Evolutionary conservation across 225 moss, liverwort and hornwort genomes (phyloP), one percentile per base, ranked within the genome.

Genomic region (Ulota crispa): DNA sequence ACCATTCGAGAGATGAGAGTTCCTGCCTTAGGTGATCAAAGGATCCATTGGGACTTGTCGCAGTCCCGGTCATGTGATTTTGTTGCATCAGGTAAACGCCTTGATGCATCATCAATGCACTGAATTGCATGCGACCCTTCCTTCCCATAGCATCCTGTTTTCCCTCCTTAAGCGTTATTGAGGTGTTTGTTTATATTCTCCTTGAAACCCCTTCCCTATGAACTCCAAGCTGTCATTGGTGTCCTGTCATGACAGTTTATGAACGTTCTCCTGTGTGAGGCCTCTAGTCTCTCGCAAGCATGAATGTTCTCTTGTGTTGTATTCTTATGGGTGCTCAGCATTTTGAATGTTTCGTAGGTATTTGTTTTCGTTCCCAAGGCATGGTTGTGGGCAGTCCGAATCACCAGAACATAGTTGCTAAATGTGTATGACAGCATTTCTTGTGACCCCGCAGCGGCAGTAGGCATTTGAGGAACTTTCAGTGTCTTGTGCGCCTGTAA

Each of bases 31-130:
- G 80, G 27, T 59, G 32, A 72, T 65, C 54, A 32, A 76, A 27
- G 78, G 87, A 84, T 82, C 86, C 62, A 70, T 72, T 63, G 57
- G 75, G 87, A 84, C 78, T 86, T 77, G 62, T 56, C 39, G 63
- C 74, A 85, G 84, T 83, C 89, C 85, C 80, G 83, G 82, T 82
- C 89, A 85, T 87, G 89, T 89, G 87, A 87, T 79, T 83, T 84
- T 87, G 86, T 80, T 87, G 86, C 82, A 87, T 89, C 84, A 79
- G 72, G 73, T 82, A 30, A 74, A 75, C 42, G 41, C 76, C 80
- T 82, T 73, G 82, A 87, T 87, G 89, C 79, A 84, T 82, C 87
- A 77, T 83, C 74, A 83, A 88, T 85, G 88, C 83, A 83, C 83
- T 82, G 63, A 80, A 83, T 83, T 83, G 77, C 82, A 87, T 79